Evolutionary conservation across 495 filamentous ascomycete genomes (phyloP).

Genomic region (Annulohypoxylon bovei): DNA sequence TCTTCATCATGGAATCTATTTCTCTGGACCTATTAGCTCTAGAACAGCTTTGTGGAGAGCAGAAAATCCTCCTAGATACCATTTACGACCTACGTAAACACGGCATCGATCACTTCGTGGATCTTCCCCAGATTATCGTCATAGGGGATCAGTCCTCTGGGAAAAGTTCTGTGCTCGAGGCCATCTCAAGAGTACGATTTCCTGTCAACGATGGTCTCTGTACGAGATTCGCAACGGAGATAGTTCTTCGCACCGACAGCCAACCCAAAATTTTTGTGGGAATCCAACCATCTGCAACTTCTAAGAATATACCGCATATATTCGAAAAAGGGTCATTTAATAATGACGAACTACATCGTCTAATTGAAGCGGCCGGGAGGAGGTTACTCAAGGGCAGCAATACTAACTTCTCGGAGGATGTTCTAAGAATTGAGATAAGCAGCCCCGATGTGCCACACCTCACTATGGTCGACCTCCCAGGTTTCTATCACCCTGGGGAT

Average conservation of each 20-base stretch:
- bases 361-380: conserved; percentile 55
- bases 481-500: conserved; percentile 62
- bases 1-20: conserved; percentile 23
- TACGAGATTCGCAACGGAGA: conserved; percentile 74
- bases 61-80: conserved; percentile 56
- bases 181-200: conserved; percentile 75
- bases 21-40: conserved; percentile 35
- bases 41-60: conserved; percentile 41
- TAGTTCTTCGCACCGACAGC: conserved; percentile 57
- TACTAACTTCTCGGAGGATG: conserved; percentile 64
- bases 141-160: conserved; percentile 77
- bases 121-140: conserved; percentile 77
- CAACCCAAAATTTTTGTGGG: conserved; percentile 39
- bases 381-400: conserved; percentile 48
- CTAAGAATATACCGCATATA: conserved; percentile 29
- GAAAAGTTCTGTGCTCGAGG: conserved; percentile 80
- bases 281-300: conserved; percentile 42
- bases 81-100: conserved; percentile 60
- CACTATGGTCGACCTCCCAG: conserved; percentile 73
- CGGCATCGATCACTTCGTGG: conserved; percentile 61
- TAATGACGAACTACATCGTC: conserved; percentile 53
- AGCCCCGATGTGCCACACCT: conserved; percentile 70
- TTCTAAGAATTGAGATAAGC: conserved; percentile 70
- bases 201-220: conserved; percentile 71
- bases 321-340: conserved; percentile 46